phyloP scores from a whole-genome alignment of 768 basidiomycete species.

The Daedalea quercina region DNA sequence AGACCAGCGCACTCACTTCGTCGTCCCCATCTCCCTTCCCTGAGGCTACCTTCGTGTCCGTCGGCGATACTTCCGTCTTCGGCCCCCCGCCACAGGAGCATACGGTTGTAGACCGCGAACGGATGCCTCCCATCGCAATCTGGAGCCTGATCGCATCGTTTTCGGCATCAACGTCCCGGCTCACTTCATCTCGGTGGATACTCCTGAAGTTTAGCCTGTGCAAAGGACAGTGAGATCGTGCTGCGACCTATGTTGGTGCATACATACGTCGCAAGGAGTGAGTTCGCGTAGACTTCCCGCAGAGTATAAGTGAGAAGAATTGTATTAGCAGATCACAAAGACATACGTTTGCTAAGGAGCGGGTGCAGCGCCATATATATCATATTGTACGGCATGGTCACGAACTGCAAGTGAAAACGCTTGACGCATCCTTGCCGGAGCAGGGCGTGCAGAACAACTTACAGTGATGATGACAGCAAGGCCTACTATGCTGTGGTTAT shows the following conservation, averaged over 20 bases:
- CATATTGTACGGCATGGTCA: slow-evolving; percentile 10
- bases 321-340: too few relatives aligned
- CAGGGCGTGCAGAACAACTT: background rate
- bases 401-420: background rate
- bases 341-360: slow-evolving; percentile 12
- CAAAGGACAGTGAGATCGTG: background rate
- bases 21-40: background rate
- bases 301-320: background rate
- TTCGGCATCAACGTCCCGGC: background rate
- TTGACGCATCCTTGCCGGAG: background rate
- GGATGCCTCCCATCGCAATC: background rate
- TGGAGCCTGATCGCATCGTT: background rate
- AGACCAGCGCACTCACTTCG: too few relatives aligned
- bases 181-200: background rate
- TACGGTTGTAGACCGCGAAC: background rate
- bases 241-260: too few relatives aligned
- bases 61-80: background rate
- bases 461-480: slow-evolving; percentile 8
- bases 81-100: too few relatives aligned
- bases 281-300: slow-evolving; percentile 9
- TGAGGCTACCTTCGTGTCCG: background rate
- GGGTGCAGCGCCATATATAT: slow-evolving; percentile 10
- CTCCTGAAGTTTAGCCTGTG: slow-evolving; percentile 8
- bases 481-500: slow-evolving; percentile 5
- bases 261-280: slow-evolving; percentile 9